phyloP scores from a whole-genome alignment of 2,329 filamentous ascomycete species.

The Trichoderma brevicompactum region DNA sequence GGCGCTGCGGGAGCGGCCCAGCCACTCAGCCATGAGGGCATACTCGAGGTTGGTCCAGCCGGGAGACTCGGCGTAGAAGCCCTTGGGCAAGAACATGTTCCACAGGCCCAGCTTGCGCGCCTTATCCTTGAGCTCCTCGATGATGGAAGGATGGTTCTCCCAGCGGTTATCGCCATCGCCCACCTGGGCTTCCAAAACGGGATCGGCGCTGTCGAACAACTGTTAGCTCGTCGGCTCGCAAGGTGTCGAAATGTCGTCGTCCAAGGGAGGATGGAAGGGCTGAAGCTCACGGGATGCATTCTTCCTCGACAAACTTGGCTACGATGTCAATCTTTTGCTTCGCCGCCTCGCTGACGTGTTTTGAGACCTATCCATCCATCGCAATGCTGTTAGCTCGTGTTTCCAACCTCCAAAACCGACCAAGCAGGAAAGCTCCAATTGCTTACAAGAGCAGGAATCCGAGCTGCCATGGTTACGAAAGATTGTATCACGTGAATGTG shows the following conservation, averaged over 20 bases:
- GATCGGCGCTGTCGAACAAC: slow-evolving; percentile 64
- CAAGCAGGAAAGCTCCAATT: neutral
- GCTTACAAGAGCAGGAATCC: slow-evolving; percentile 43
- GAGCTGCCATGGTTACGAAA: slow-evolving; percentile 38
- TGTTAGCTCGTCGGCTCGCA: slow-evolving; percentile 27
- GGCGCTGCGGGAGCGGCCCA: slow-evolving; percentile 83
- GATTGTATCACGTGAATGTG: neutral
- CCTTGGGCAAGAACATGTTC: slow-evolving; percentile 98
- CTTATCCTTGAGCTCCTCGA: slow-evolving; percentile 88
- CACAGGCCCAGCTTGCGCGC: slow-evolving; percentile 84
- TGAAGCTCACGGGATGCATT: slow-evolving; percentile 75
- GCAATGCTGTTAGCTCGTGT: neutral
- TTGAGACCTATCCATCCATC: slow-evolving; percentile 45
- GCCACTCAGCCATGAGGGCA: slow-evolving; percentile 93
- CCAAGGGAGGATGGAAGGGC: neutral
- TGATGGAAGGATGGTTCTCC: slow-evolving; percentile 75
- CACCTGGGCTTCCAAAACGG: slow-evolving; percentile 78
- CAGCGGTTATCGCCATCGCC: slow-evolving; percentile 78
- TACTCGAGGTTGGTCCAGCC: slow-evolving; percentile 97
- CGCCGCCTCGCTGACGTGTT: slow-evolving; percentile 79
- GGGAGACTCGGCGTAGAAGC: slow-evolving; percentile 92
- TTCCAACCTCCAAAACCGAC: neutral
- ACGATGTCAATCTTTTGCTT: slow-evolving; percentile 85
- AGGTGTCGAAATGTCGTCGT: neutral
- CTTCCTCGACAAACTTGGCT: slow-evolving; percentile 95